Percentiles rank a stretch among this genome's conserved stretches.
Conservation (phyloP, 2,329 filamentous ascomycete species). For the Lachnellula cervina region DNA sequence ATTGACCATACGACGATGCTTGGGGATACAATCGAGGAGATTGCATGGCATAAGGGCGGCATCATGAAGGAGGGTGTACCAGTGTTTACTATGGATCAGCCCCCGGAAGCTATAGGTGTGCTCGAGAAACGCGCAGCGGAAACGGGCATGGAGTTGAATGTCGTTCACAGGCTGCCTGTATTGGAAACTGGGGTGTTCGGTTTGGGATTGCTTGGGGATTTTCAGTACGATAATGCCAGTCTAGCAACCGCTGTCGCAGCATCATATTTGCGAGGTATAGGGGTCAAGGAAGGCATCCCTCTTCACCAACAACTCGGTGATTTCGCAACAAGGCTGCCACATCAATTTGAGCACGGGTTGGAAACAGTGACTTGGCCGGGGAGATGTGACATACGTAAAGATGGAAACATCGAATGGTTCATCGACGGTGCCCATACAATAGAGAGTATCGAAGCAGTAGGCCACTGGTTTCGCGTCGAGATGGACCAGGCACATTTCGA, state of each 20-base stretch:
- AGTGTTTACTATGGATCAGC: slow-evolving; percentile 59
- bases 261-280: slow-evolving; percentile 42
- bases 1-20: slow-evolving; percentile 82
- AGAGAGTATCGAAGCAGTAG: slow-evolving; percentile 79
- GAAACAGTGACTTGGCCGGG: slow-evolving; percentile 73
- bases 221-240: slow-evolving; percentile 56
- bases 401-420: slow-evolving; percentile 67
- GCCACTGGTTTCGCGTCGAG: slow-evolving; percentile 68
- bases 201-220: slow-evolving; percentile 48
- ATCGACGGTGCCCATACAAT: slow-evolving; percentile 93
- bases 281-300: slow-evolving; percentile 5
- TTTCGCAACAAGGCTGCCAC: background rate
- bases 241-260: slow-evolving; percentile 53
- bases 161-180: slow-evolving; percentile 24
- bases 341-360: slow-evolving; percentile 51
- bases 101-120: slow-evolving; percentile 51
- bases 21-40: slow-evolving; percentile 72
- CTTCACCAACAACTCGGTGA: background rate
- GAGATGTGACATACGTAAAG: slow-evolving; percentile 60
- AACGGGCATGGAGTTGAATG: slow-evolving; percentile 15
- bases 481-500: slow-evolving; percentile 1
- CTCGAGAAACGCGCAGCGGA: slow-evolving; percentile 52
- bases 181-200: slow-evolving; percentile 40
- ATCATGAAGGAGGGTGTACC: slow-evolving; percentile 68
- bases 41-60: slow-evolving; percentile 89